These are phyloP conservation scores for Neurospora cerealis DNA, from an alignment of 495 filamentous ascomycete genomes.

Conservation along the genomic window DNA sequence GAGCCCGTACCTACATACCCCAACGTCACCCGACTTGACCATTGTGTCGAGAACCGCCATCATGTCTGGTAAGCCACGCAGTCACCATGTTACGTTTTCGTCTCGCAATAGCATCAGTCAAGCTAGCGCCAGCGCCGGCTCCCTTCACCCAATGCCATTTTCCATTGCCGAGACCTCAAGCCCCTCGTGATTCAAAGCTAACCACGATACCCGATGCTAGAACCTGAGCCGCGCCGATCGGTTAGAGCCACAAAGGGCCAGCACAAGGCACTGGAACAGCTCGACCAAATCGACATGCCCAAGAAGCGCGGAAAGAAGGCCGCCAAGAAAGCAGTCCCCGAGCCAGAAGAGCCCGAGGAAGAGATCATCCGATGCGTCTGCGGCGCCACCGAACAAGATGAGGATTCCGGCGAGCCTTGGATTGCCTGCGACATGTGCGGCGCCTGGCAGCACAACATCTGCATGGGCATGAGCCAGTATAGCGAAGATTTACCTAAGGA, in stretches of 20 bases:
- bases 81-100: background rate
- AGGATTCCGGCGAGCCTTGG: conserved; percentile 70
- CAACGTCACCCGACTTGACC: background rate
- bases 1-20: background rate
- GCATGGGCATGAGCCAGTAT: conserved; percentile 75
- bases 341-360: conserved; percentile 52
- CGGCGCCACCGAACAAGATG: conserved; percentile 76
- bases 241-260: conserved; percentile 93
- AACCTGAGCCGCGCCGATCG: conserved; percentile 82
- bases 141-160: background rate
- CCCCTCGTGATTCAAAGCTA: conserved; percentile 10
- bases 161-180: background rate
- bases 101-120: conserved; percentile 1
- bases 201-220: conserved; percentile 13
- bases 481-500: conserved; percentile 61
- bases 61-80: conserved; percentile 29
- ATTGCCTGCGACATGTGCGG: conserved; percentile 86
- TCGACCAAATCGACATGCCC: conserved; percentile 52
- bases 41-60: conserved; percentile 3
- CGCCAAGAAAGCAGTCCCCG: conserved; percentile 42
- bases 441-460: conserved; percentile 95
- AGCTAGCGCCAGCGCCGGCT: background rate
- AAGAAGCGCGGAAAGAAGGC: conserved; percentile 53
- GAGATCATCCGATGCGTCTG: conserved; percentile 86
- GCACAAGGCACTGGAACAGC: conserved; percentile 73